Evolutionary conservation across 2,329 filamentous ascomycete species (phyloP).

Genomic region (Cladosporium velox): DNA sequence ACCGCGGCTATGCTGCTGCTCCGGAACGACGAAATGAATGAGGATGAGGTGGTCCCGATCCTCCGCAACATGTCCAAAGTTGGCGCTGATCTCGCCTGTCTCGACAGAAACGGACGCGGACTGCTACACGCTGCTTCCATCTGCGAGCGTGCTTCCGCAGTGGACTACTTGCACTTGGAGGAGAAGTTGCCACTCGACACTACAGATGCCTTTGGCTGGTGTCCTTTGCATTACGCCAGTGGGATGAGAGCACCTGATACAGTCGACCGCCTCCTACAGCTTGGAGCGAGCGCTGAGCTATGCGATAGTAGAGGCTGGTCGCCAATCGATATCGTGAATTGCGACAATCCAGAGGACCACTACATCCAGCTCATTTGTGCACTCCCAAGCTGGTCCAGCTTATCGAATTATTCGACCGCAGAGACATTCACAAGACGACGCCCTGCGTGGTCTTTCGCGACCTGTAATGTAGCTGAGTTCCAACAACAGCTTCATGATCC

Average conservation of each 20-base stretch:
- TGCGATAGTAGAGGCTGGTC: constrained; percentile 1
- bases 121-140: not conserved
- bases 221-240: not conserved
- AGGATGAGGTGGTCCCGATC: not conserved
- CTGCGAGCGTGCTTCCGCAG: not conserved
- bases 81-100: not conserved
- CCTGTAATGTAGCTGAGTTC: not conserved
- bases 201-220: not conserved
- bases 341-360: not conserved
- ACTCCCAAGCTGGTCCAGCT: not conserved
- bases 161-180: not conserved
- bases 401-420: not conserved
- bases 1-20: constrained; percentile 2
- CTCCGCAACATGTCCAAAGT: not conserved
- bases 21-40: not conserved
- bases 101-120: not conserved
- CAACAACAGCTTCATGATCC: not conserved
- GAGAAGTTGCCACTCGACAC: not conserved
- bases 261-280: not conserved
- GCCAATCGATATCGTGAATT: not conserved
- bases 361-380: not conserved
- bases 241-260: not conserved
- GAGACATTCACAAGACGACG: not conserved
- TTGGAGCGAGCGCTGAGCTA: not conserved
- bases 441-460: not conserved